These are phyloP conservation scores for Pseudogymnoascus sp. DNA, from an alignment of 2,329 filamentous ascomycete species.

Conservation along the genomic window DNA sequence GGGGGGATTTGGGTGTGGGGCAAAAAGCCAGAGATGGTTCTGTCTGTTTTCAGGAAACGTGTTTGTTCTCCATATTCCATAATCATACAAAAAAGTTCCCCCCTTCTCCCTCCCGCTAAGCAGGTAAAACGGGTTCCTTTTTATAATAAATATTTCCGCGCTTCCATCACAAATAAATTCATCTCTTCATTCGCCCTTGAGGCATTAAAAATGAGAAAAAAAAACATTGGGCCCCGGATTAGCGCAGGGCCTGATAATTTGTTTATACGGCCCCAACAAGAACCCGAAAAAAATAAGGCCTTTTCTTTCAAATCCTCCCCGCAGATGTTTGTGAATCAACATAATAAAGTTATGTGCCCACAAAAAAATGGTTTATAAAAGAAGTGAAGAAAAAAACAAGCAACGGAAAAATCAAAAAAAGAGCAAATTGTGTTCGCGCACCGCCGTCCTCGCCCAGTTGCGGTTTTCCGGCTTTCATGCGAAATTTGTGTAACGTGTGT, in stretches of 20 bases:
- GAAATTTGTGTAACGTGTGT: too few relatives aligned
- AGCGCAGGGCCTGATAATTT: neutral
- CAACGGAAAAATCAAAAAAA: neutral
- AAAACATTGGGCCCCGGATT: neutral
- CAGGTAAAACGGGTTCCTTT: constrained; percentile 4
- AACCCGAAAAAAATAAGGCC: neutral
- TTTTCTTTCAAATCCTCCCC: neutral
- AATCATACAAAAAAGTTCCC: constrained; percentile 1
- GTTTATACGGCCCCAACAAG: neutral
- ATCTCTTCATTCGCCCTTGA: neutral
- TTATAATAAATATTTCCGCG: neutral
- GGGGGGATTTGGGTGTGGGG: neutral
- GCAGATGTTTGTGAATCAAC: neutral
- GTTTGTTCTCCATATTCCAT: constrained; percentile 3
- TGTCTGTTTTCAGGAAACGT: neutral
- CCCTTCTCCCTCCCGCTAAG: neutral
- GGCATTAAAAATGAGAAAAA: neutral
- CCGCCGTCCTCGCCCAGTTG: neutral
- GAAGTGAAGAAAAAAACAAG: neutral
- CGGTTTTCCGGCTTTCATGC: constrained; percentile 1
- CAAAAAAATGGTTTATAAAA: neutral
- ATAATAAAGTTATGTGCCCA: constrained; percentile 2
- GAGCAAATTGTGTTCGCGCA: neutral
- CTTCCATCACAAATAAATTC: neutral
- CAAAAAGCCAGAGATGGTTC: neutral